These are phyloP conservation scores for Phyllosticta citriasiana DNA, from an alignment of 2,329 filamentous ascomycete genomes.

Conservation along the genomic window DNA sequence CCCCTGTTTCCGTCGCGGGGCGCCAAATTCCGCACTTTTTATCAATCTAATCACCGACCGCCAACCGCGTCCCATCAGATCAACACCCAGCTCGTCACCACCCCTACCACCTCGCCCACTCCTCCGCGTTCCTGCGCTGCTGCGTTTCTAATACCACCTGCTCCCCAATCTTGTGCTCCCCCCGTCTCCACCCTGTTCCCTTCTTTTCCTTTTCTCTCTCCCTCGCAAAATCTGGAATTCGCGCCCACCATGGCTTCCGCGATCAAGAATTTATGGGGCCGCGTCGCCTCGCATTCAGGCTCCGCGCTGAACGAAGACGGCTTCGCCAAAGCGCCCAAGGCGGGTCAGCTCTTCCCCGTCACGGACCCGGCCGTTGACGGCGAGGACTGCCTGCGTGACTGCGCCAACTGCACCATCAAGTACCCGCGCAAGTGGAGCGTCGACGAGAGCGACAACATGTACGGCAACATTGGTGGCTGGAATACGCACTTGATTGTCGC, in stretches of 20 bases:
- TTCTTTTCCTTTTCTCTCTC: slow-evolving; percentile 11
- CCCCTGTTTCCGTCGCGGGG: neutral
- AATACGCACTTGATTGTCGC: slow-evolving; percentile 83
- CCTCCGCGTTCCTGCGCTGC: slow-evolving; percentile 18
- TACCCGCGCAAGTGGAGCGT: slow-evolving; percentile 68
- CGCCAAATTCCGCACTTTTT: neutral
- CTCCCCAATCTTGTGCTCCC: neutral
- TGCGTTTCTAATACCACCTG: neutral
- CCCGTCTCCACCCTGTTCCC: neutral
- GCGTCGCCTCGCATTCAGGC: neutral
- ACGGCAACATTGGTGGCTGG: slow-evolving; percentile 79
- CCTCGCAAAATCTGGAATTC: neutral
- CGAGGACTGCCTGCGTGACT: slow-evolving; percentile 82
- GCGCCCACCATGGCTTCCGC: slow-evolving; percentile 26
- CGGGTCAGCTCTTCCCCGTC: slow-evolving; percentile 57
- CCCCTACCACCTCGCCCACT: slow-evolving; percentile 15
- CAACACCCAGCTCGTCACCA: slow-evolving; percentile 1
- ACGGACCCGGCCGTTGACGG: slow-evolving; percentile 72
- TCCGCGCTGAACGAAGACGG: slow-evolving; percentile 14
- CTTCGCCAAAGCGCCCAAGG: slow-evolving; percentile 19
- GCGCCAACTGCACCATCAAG: slow-evolving; percentile 65
- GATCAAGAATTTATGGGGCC: slow-evolving; percentile 25
- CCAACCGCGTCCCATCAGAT: slow-evolving; percentile 1
- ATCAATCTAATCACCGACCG: neutral
- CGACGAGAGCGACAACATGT: slow-evolving; percentile 68